A percentile compares a stretch with the other conserved stretches of the same genome.
Conservation (phyloP, 2,329 filamentous ascomycete genomes). For the Aspergillus japonicus region DNA sequence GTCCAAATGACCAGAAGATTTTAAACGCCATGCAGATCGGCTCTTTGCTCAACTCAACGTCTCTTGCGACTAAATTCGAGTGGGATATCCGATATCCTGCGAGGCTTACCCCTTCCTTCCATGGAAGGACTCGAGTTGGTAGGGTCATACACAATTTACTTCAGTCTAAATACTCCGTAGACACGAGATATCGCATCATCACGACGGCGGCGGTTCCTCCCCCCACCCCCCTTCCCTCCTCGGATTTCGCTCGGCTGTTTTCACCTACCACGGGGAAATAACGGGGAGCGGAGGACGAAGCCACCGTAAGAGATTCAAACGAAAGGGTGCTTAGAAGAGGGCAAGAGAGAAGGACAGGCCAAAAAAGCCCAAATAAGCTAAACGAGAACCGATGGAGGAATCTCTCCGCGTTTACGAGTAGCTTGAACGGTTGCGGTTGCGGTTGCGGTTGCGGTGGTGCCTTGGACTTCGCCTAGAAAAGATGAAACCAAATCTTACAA, state of each 20-base stretch:
- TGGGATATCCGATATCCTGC: slow-evolving; percentile 10
- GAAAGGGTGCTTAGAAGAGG: not conserved
- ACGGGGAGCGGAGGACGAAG: not conserved
- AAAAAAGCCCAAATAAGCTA: not conserved
- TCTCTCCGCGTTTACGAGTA: not conserved
- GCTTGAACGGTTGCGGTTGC: not conserved
- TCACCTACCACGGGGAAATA: not conserved
- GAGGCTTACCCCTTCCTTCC: slow-evolving; percentile 10
- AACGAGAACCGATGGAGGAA: not conserved
- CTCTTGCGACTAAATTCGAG: slow-evolving; percentile 1
- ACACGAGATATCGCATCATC: not conserved
- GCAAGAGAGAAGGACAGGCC: too few relatives aligned
- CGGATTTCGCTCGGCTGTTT: not conserved
- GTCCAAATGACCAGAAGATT: slow-evolving; percentile 5
- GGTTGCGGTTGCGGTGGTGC: not conserved
- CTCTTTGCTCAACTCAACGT: not conserved
- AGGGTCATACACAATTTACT: too few relatives aligned
- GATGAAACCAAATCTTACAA: slow-evolving; percentile 6
- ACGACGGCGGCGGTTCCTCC: not conserved
- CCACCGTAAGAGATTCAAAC: too few relatives aligned
- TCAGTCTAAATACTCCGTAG: too few relatives aligned
- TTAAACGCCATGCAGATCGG: slow-evolving; percentile 14
- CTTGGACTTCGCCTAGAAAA: slow-evolving; percentile 2
- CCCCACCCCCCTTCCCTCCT: not conserved
- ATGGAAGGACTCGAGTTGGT: too few relatives aligned